Conservation (phyloP, 1,284 basidiomycete genomes). For the Puccinia novopanici region DNA sequence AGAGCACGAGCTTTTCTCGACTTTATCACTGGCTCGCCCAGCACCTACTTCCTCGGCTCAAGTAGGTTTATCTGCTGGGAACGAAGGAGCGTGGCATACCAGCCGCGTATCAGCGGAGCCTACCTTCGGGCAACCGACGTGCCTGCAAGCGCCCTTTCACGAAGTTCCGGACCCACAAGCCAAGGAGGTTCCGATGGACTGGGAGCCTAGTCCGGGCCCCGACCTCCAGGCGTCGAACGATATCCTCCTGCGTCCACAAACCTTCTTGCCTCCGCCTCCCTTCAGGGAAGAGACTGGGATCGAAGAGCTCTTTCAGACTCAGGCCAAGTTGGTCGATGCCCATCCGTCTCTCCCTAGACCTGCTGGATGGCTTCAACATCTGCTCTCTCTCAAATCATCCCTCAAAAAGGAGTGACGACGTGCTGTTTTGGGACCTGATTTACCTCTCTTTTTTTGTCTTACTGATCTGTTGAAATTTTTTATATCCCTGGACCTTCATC, state of each 20-base stretch:
- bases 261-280: constrained; percentile 37
- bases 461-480: not conserved
- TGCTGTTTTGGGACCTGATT: not conserved
- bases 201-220: constrained; percentile 39
- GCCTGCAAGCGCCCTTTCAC: constrained; percentile 9
- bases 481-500: not conserved
- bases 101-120: not conserved
- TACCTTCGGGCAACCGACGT: constrained; percentile 13
- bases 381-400: not conserved
- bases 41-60: not conserved
- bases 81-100: not conserved
- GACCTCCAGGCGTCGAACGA: not conserved
- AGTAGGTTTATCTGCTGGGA: not conserved
- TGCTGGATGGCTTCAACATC: constrained; percentile 10
- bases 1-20: constrained; percentile 35
- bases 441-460: not conserved
- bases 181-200: constrained; percentile 35
- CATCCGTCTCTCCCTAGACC: not conserved
- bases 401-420: not conserved
- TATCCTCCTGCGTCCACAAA: constrained; percentile 43
- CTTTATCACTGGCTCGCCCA: constrained; percentile 18
- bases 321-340: constrained; percentile 6
- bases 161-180: too few species aligned
- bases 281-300: constrained; percentile 47
- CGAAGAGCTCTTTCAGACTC: constrained; percentile 35